phyloP scores from a whole-genome alignment of 2,329 filamentous ascomycete species.

The Setomelanomma holmii region DNA sequence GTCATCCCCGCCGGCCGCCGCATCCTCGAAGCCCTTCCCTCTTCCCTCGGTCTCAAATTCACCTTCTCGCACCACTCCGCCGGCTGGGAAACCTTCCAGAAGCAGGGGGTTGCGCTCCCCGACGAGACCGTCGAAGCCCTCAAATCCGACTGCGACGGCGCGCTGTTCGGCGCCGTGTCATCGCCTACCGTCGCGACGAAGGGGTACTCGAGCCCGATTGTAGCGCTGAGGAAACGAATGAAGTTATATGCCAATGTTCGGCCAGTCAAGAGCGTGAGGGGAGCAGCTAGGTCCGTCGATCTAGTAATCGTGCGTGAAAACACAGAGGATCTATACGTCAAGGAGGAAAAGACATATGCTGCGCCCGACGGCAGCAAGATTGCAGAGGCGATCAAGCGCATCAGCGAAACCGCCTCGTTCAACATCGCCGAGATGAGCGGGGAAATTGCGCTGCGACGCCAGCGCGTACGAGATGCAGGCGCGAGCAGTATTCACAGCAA shows the following conservation, averaged over 20 bases:
- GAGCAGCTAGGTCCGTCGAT: conserved; percentile 75
- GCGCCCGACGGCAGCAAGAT: conserved; percentile 78
- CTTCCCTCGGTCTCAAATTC: conserved; percentile 92
- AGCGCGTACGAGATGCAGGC: conserved; percentile 74
- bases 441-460: conserved; percentile 87
- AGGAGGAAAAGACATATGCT: conserved; percentile 87
- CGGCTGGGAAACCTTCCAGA: conserved; percentile 91
- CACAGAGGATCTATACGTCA: conserved; percentile 98
- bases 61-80: conserved; percentile 92
- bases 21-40: conserved; percentile 88
- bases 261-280: conserved; percentile 84
- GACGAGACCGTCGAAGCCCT: conserved; percentile 90
- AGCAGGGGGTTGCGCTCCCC: conserved; percentile 85
- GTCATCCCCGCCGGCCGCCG: conserved; percentile 94
- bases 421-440: conserved; percentile 94
- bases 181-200: conserved; percentile 89
- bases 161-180: conserved; percentile 92
- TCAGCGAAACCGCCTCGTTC: conserved; percentile 81
- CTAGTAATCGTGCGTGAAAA: conserved; percentile 99
- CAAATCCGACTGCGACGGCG: conserved; percentile 90
- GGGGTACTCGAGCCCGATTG: conserved; percentile 96
- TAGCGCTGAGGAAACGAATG: conserved; percentile 92
- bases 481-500: conserved; percentile 66
- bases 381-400: conserved; percentile 97
- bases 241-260: conserved; percentile 97